Evolutionary conservation across 495 filamentous ascomycete species (phyloP), one percentile per base, ranked within the genome.

Genomic region (Bryoglossum gracile): DNA sequence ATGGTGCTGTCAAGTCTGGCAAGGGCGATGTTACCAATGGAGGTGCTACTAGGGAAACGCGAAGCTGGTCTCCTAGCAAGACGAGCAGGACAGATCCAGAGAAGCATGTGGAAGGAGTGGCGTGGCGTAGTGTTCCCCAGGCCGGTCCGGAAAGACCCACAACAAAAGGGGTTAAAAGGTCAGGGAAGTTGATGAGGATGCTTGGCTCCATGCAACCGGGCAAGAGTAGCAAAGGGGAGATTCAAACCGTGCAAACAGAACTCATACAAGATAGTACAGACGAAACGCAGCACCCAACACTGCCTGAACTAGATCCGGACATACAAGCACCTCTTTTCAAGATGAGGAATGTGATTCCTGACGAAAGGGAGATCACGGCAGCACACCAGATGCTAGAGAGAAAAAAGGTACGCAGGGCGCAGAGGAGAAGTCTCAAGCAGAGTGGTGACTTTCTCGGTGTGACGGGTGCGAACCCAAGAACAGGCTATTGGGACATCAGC

Each of bases 371-470:
- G 8, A 69, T 18, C 9, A 41, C 36, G n/a, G 48, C 40, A 26
- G 9, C 51, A 24, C 50, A 48, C 8, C n/a, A 68, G 50, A 66
- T 71, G 39, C 60, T 62, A 34, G 53, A 48, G 13, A 65, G 43
- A 11, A 57, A 49, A 23, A 57, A 50, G 23, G 8, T 14, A 6
- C 23, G 35, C n/a, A 49, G 50, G 19, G 50, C 53, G 18, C 55
- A 53, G 18, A 52, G 48, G 47, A 41, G 45, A 18, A 54, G 46
- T 33, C 33, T 60, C 23, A 66, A 64, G 33, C 63, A 69, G 44
- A 72, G 70, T 43, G 69, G 72, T 13, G 75, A 78, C 50, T 78
- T 68, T 58, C 63, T 77, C 9, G 73, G 75, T 9, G 70, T 76
- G 10, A 73, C 73, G 50, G 73, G 75, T 16, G 67, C 68, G n/a